Base-by-base conservation (phyloP, 225 moss, liverwort and hornwort genomes). In the Sphagnum tenellum region DNA sequence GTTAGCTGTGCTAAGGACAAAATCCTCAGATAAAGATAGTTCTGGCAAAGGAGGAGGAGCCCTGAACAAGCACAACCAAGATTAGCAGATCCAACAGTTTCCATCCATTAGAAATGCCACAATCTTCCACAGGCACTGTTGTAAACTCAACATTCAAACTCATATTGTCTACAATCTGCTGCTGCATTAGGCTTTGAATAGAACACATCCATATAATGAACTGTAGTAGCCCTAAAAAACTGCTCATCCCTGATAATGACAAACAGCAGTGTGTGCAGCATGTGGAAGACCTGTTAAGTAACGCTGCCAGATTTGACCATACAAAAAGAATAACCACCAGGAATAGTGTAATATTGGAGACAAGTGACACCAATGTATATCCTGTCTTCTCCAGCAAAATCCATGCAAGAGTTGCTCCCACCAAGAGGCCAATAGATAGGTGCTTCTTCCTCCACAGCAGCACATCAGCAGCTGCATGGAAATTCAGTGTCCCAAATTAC, bases 301-400 rank as follows among this genome's bases (percentile, higher is more conserved):
- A 81, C 29, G 88, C 65, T 1, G 95, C 89, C 13, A 88, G 82
- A 60, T 90, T 96, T 9, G 95, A 82, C 95, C 92, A 90, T 0
- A 88, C 71, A 70, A 96, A 96, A 56, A 96, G 75, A 52, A 89
- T 87, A 8, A 96, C 85, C 7, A 96, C 77, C 49, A 80, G 71
- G 57, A 96, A 83, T 60, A 96, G 75, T 1, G 92, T 79, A 50
- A 92, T 88, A 75, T 96, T 90, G 69, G 89, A 87, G 7, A 89
- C 11, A 0, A 96, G 77, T 8, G 95, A 86, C 50, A 87, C 57
- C 62, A 96, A 69, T 2, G 95, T 96, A 56, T 88, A 89, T n/a
- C 95, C 92, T 0, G 92, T 88, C 78, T 88, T 92, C 77, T 96
- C 90, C 9, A 92, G 66, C 29, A 96, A 77, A 55, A 92, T 75